Conservation (phyloP, 805 yeast species). For the Jamesozyma piceae region DNA sequence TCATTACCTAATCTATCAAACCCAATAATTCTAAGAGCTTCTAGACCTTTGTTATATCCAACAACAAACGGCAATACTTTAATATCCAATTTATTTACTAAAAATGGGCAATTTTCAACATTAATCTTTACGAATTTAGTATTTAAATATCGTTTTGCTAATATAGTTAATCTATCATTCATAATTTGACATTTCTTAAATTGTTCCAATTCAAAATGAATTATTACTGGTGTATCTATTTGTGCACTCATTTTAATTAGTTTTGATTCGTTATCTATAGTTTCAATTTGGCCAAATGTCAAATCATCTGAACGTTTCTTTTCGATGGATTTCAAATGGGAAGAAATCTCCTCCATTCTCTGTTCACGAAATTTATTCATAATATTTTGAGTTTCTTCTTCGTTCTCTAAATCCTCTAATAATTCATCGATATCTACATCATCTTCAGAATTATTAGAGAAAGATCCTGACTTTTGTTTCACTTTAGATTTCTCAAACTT, state of each 20-base stretch:
- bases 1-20: constrained; percentile 50
- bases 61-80: constrained; percentile 66
- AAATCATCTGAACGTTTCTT: constrained; percentile 29
- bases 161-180: constrained; percentile 36
- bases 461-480: background rate
- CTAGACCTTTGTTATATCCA: constrained; percentile 51
- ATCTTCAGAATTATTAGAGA: constrained; percentile 4
- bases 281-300: constrained; percentile 38
- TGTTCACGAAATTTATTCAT: constrained; percentile 49
- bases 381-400: constrained; percentile 41
- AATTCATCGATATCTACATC: constrained; percentile 33
- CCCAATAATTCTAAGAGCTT: constrained; percentile 54
- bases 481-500: background rate
- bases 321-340: constrained; percentile 32
- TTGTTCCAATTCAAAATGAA: constrained; percentile 55
- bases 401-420: constrained; percentile 40
- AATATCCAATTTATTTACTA: constrained; percentile 52
- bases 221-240: constrained; percentile 34
- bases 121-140: constrained; percentile 45
- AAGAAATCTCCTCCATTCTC: constrained; percentile 48
- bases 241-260: constrained; percentile 44
- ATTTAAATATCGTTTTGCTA: constrained; percentile 51
- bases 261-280: constrained; percentile 43
- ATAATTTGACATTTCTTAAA: constrained; percentile 54
- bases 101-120: constrained; percentile 63